phyloP scores from a whole-genome alignment of 495 filamentous ascomycete genomes.

The Neurospora sublineolata region DNA sequence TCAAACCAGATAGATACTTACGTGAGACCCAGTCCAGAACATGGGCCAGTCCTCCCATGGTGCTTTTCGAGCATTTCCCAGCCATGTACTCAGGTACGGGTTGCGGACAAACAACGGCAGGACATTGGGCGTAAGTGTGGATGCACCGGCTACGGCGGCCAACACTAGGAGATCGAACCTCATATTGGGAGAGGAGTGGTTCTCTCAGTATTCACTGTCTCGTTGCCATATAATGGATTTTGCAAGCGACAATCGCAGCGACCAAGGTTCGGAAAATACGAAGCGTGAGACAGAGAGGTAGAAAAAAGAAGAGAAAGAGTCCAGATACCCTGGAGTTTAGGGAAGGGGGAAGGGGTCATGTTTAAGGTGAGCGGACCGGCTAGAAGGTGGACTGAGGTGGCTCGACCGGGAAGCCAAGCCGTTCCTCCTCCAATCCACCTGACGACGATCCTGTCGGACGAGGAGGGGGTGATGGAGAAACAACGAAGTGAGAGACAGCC shows the following conservation, averaged over 20 bases:
- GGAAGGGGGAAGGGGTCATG: background rate
- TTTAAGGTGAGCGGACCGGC: background rate
- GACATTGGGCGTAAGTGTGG: slow-evolving; percentile 61
- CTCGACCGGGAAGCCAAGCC: background rate
- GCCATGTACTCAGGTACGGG: slow-evolving; percentile 86
- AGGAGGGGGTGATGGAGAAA: background rate
- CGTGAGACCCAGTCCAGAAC: slow-evolving; percentile 76
- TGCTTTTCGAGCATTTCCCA: slow-evolving; percentile 60
- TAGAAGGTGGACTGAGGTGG: background rate
- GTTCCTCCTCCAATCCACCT: background rate
- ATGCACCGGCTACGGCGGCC: slow-evolving; percentile 30
- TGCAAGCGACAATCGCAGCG: background rate
- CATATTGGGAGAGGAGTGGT: slow-evolving; percentile 13
- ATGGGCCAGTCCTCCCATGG: slow-evolving; percentile 95
- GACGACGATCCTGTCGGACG: background rate
- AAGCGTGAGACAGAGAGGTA: background rate
- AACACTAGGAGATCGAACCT: slow-evolving; percentile 24
- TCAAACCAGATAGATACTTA: slow-evolving; percentile 5
- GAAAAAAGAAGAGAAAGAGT: background rate
- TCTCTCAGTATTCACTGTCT: background rate
- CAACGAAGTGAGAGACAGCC: background rate
- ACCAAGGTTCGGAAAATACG: background rate
- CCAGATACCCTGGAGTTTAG: background rate
- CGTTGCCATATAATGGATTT: background rate
- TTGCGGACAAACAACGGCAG: slow-evolving; percentile 82